These are phyloP conservation scores for Glebionis coronaria DNA, from an alignment of 129 eudicot genomes.

Conservation along the genomic window DNA sequence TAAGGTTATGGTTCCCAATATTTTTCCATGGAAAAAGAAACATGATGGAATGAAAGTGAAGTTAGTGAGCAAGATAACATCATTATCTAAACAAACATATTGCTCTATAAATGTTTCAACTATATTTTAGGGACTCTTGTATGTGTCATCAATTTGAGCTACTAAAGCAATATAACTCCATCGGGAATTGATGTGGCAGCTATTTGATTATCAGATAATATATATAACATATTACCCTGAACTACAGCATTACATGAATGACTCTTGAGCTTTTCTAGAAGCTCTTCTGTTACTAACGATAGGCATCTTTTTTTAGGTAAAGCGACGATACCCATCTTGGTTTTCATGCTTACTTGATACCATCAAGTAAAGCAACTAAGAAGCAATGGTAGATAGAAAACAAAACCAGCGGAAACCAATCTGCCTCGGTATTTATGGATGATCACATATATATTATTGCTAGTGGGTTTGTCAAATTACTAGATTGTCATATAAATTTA, in stretches of 20 bases:
- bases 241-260: slow-evolving; percentile 93
- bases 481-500: no score
- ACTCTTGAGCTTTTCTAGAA: slow-evolving; percentile 77
- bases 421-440: no score
- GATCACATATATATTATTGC: slow-evolving; percentile 14
- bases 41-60: not conserved
- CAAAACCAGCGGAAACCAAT: no score
- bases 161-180: not conserved
- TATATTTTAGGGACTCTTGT: not conserved
- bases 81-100: not conserved
- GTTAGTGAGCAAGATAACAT: not conserved
- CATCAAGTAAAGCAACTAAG: no score
- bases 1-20: not conserved
- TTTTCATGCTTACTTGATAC: slow-evolving; percentile 88
- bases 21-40: no score
- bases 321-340: no score
- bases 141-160: not conserved
- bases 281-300: slow-evolving; percentile 84
- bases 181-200: not conserved
- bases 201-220: not conserved
- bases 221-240: slow-evolving; percentile 42
- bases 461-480: no score
- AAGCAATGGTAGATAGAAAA: not conserved
- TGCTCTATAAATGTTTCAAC: not conserved
- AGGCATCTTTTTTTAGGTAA: no score